Conservation (phyloP, 257 asterid genomes). For the Solanum chiquidenum region DNA sequence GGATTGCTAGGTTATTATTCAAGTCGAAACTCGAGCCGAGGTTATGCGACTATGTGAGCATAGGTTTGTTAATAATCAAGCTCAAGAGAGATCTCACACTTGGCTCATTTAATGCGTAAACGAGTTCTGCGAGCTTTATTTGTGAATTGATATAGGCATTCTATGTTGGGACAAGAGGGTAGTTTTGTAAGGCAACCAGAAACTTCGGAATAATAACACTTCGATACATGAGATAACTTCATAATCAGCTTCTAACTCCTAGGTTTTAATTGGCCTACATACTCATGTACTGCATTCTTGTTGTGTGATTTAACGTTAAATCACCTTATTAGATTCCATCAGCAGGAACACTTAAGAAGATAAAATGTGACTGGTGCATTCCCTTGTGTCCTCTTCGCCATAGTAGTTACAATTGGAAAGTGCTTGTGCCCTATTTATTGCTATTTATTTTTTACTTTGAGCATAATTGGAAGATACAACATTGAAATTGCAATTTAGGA, state of each 20-base stretch:
- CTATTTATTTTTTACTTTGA: not conserved
- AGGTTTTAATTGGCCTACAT: not conserved
- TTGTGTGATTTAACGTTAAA: not conserved
- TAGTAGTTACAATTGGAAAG: not conserved
- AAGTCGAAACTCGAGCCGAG: not conserved
- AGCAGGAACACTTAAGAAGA: not conserved
- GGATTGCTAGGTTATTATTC: not conserved
- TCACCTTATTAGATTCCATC: not conserved
- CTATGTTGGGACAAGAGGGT: not conserved
- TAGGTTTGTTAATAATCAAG: not conserved
- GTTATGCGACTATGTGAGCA: not conserved
- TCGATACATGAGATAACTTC: not conserved
- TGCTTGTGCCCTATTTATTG: not conserved
- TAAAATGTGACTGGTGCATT: not conserved
- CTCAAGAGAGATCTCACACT: not conserved
- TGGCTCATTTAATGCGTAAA: not conserved
- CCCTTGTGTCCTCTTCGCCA: not conserved
- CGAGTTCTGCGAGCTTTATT: not conserved
- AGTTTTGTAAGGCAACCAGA: not conserved
- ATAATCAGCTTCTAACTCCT: not conserved
- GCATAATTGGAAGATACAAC: not conserved
- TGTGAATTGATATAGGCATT: not conserved
- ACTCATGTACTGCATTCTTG: not conserved
- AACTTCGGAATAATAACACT: not conserved
- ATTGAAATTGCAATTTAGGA: not conserved